Percentiles rank a stretch among this genome's conserved stretches.
Conservation (phyloP, 768 basidiomycete species). For the Lactarius hengduanensis region DNA sequence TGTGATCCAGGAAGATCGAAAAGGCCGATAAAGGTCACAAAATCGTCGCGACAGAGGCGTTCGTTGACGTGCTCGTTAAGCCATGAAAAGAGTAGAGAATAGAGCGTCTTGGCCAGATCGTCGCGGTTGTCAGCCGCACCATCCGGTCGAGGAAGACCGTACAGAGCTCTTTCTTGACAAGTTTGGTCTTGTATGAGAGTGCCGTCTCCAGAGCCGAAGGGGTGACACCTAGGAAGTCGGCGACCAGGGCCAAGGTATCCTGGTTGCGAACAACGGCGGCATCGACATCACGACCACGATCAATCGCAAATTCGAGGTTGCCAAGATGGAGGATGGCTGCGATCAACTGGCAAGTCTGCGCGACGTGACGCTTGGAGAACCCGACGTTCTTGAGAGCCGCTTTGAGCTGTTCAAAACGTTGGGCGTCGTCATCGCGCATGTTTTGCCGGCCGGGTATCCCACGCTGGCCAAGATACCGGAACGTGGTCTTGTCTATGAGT, state of each 20-base stretch:
- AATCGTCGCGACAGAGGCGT: slow-evolving; percentile 91
- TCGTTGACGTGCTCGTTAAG: slow-evolving; percentile 96
- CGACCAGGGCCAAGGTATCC: slow-evolving; percentile 77
- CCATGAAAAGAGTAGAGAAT: slow-evolving; percentile 94
- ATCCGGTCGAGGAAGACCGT: slow-evolving; percentile 94
- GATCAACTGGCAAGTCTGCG: slow-evolving; percentile 91
- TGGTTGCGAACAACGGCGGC: slow-evolving; percentile 88
- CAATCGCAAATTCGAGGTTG: slow-evolving; percentile 88
- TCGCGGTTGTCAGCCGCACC: slow-evolving; percentile 92
- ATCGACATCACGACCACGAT: slow-evolving; percentile 82
- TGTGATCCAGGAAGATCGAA: slow-evolving; percentile 94
- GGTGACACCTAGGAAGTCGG: slow-evolving; percentile 88
- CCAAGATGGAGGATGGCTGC: slow-evolving; percentile 97
- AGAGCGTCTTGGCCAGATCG: slow-evolving; percentile 89
- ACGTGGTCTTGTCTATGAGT: slow-evolving; percentile 74
- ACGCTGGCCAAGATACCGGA: slow-evolving; percentile 83
- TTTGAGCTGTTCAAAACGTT: slow-evolving; percentile 92
- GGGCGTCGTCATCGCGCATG: slow-evolving; percentile 75
- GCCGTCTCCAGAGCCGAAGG: slow-evolving; percentile 69
- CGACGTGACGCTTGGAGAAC: slow-evolving; percentile 91
- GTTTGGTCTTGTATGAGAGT: slow-evolving; percentile 87
- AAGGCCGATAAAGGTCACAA: slow-evolving; percentile 85
- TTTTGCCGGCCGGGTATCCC: slow-evolving; percentile 44
- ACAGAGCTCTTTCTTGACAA: slow-evolving; percentile 95
- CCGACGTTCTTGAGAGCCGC: slow-evolving; percentile 91